Base-by-base conservation (phyloP, 805 yeast species). In the Saccharomycopsis babjevae region DNA sequence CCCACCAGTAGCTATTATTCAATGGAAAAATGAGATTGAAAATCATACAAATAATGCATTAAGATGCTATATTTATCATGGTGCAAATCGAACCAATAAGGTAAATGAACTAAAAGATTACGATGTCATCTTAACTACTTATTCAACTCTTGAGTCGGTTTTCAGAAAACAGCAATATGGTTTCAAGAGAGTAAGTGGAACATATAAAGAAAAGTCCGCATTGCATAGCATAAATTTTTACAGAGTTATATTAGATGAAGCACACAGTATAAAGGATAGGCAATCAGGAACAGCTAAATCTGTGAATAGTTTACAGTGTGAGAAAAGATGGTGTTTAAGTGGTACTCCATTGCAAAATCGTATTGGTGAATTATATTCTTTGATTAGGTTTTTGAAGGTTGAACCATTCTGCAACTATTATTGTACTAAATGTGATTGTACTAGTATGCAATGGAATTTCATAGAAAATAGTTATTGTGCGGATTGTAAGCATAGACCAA, bases 1-100 rank as follows among this genome's bases (percentile, higher is more conserved):
- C 0, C 99, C 99, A 0, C 93, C 99, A 0, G 99, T 94, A n/a
- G 98, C 98, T 0, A 75, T 94, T 55, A 89, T 94, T 88, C 99
- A 94, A 71, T 94, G 99, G 99, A 88, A 86, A 69, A 83, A 86
- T 67, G 99, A 94, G 73, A 94, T 94, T 58, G 89, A 84, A 63
- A 82, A 80, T 57, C 97, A 94, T 71, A 86, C 98, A 0, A 83
- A 82, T 39, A 89, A 86, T 7, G 75, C 76, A 22, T 74, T 94
- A 65, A 83, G 79, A 62, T 89, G 86, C 5, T 82, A 83, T 18
- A 73, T 93, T 1, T 94, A 79, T 70, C 97, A 94, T 73, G 99
- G 98, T 10, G 86, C 94, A 0, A 87, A 85, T 67, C 78, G 97
- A 58, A 81, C 88, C 1, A 77, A 74, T 43, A 77, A 80, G 57